A percentile compares a stretch with the other conserved stretches of the same genome.
Conservation (phyloP, 768 basidiomycete genomes). For the Suillus brevipes region DNA sequence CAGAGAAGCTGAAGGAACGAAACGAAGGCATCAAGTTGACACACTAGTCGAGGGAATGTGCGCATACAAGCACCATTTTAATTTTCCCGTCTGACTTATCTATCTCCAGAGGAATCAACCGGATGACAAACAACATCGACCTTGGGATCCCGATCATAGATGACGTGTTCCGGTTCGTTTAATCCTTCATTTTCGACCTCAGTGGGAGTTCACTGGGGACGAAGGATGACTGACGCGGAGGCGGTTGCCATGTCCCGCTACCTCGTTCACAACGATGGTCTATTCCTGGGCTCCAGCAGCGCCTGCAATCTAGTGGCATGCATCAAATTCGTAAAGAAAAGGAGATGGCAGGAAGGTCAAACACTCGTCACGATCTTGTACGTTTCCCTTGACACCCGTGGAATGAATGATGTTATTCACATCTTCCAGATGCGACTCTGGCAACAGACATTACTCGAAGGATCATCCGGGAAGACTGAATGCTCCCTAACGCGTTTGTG, state of each 20-base stretch:
- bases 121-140: constrained; percentile 88
- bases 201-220: too few relatives aligned
- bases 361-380: constrained; percentile 86
- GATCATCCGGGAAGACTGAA: constrained; percentile 25
- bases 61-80: constrained; percentile 23
- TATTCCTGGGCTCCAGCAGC: constrained; percentile 94
- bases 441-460: constrained; percentile 90
- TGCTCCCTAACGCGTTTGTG: not conserved
- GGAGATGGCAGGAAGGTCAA: constrained; percentile 68
- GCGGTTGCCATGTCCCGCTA: constrained; percentile 96
- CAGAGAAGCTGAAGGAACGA: constrained; percentile 93
- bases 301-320: constrained; percentile 96
- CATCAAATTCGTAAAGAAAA: constrained; percentile 71
- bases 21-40: constrained; percentile 91
- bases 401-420: not conserved
- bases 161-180: constrained; percentile 77
- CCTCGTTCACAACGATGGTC: constrained; percentile 84
- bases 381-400: constrained; percentile 20
- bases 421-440: constrained; percentile 79
- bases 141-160: constrained; percentile 83
- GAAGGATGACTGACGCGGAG: constrained; percentile 87
- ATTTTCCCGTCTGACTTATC: not conserved
- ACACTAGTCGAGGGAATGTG: constrained; percentile 94
- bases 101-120: constrained; percentile 78
- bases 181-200: not conserved